Evolutionary conservation across 2,329 filamentous ascomycete genomes (phyloP), one percentile per base, ranked within the genome.

Genomic region (Talaromyces rugulosus): DNA sequence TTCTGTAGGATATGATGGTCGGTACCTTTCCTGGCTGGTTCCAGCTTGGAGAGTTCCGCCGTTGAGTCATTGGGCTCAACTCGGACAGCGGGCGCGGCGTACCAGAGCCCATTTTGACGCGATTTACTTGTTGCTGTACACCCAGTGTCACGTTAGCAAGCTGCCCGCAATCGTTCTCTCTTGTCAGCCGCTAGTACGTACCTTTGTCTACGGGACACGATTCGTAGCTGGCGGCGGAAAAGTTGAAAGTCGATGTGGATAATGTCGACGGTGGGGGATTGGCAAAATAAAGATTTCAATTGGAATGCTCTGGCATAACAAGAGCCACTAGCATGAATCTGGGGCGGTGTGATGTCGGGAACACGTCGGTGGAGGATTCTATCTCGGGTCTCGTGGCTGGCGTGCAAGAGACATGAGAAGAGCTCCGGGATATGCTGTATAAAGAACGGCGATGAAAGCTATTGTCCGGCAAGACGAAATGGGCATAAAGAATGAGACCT

Each of bases 21-120:
- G 76, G 75, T 82, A 93, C 89, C 85, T 90, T 92, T 63, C 80
- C 82, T 64, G 80, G 76, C 75, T 93, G 89, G 71, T 89, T 92
- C 86, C 89, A 96, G 81, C 90, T 96, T 59, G 93, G 92, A 57
- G 93, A 97, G 80, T 98, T 98, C 70, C 93, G 86, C 74, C 94
- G 87, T 76, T 87, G 89, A 78, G 93, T 91, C 65, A 90, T 90
- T 58, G 90, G 90, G 69, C 90, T 91, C 72, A 99, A 87, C 80
- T 99, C 95, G 65, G 92, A 90, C 66, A 99, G 84, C 62, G 95
- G 90, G 70, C 90, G 87, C 72, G 88, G 85, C 62, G 75, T 78
- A 70, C 84, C 82, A 74, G 80, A 83, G 60, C 80, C 73, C 81
- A 85, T 84, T 76, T 88, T 93, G 71, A 18, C 27, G 9, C 7